phyloP scores from a whole-genome alignment of 73 alveolate species.

The Stentor coeruleus region DNA sequence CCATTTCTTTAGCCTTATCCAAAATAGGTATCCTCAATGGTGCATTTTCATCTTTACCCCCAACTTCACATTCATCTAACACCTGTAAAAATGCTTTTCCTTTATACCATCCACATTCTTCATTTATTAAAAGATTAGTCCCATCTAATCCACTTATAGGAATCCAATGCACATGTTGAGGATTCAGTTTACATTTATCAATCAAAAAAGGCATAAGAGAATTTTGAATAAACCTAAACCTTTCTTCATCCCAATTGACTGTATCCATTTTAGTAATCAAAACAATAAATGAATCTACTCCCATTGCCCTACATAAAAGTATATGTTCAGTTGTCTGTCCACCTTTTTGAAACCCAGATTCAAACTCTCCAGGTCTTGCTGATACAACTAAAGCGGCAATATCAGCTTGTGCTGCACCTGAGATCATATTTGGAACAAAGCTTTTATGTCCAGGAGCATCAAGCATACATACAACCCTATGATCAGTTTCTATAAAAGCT shows the following conservation, averaged over 20 bases:
- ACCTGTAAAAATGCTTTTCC: neutral
- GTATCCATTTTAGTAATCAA: conserved; percentile 96
- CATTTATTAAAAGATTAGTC: neutral
- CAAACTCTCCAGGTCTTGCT: conserved; percentile 99
- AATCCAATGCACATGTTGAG: neutral
- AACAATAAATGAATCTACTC: conserved; percentile 79
- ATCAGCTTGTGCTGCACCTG: conserved; percentile 99
- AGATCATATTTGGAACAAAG: conserved; percentile 98
- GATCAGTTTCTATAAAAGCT: conserved; percentile 92
- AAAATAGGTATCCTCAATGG: conserved; percentile 93
- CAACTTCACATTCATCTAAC: neutral
- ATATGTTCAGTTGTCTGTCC: conserved; percentile 99
- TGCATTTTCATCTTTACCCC: conserved; percentile 37
- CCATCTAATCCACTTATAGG: neutral
- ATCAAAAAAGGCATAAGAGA: neutral
- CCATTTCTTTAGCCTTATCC: conserved; percentile 92
- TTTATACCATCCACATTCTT: neutral
- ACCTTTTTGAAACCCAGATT: conserved; percentile 98
- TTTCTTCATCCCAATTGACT: conserved; percentile 10
- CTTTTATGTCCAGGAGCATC: conserved; percentile 99
- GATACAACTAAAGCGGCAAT: conserved; percentile 87
- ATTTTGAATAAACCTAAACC: neutral
- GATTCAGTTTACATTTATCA: neutral
- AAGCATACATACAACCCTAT: conserved; percentile 26
- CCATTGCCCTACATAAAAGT: conserved; percentile 91